phyloP scores from a whole-genome alignment of 2,329 filamentous ascomycete genomes.

The Xylariaceae sp. region DNA sequence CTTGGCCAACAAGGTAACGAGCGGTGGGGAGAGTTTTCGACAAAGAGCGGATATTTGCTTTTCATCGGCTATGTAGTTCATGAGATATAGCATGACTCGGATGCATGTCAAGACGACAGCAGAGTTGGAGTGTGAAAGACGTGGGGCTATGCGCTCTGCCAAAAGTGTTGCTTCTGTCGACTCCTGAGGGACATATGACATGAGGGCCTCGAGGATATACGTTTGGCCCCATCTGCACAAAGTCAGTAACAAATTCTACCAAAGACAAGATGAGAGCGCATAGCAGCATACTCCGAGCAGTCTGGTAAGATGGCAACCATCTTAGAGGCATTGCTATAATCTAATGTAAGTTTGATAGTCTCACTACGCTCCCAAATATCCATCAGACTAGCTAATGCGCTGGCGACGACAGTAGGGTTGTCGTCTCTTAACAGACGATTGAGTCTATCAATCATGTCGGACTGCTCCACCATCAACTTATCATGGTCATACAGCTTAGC shows the following conservation, averaged over 20 bases:
- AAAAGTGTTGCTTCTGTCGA: constrained; percentile 81
- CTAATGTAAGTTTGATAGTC: constrained; percentile 95
- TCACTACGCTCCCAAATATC: constrained; percentile 99
- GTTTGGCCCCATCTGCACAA: constrained; percentile 86
- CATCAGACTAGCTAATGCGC: constrained; percentile 84
- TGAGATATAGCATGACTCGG: constrained; percentile 90
- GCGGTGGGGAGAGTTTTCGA: constrained; percentile 87
- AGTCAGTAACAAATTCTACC: constrained; percentile 8
- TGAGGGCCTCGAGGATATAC: constrained; percentile 94
- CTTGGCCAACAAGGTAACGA: constrained; percentile 93
- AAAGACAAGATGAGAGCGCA: not conserved
- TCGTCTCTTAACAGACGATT: constrained; percentile 90
- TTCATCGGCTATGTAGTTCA: constrained; percentile 96
- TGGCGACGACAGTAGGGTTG: constrained; percentile 95
- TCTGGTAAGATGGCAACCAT: constrained; percentile 95
- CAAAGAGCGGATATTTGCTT: constrained; percentile 84
- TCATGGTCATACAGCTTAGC: constrained; percentile 98
- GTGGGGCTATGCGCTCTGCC: constrained; percentile 91
- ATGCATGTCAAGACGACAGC: constrained; percentile 95
- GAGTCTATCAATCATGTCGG: constrained; percentile 85
- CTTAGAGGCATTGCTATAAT: constrained; percentile 96
- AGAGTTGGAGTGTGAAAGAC: constrained; percentile 94
- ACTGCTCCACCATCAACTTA: constrained; percentile 79
- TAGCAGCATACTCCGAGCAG: constrained; percentile 78
- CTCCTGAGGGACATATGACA: constrained; percentile 96